phyloP scores from a whole-genome alignment of 352 stramenopile genomes.

The Phytopythium delawarense region DNA sequence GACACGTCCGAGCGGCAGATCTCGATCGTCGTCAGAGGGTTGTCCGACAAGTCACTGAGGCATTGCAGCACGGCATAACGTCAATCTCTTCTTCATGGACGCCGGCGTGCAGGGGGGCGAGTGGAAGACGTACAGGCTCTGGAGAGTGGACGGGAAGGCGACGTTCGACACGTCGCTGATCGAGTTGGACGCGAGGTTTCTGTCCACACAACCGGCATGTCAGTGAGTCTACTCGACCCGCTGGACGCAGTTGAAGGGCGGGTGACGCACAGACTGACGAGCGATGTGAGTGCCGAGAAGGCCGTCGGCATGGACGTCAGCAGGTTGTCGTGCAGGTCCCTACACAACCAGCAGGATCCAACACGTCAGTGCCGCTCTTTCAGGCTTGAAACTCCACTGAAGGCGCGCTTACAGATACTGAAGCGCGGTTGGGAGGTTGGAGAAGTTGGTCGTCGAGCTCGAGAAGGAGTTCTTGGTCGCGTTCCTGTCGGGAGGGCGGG shows the following conservation, averaged over 20 bases:
- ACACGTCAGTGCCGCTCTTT: background rate
- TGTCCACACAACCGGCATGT: slow-evolving; percentile 8
- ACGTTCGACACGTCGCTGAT: slow-evolving; percentile 46
- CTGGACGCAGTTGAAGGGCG: background rate
- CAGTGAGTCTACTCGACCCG: background rate
- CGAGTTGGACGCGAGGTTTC: slow-evolving; percentile 54
- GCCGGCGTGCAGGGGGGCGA: background rate
- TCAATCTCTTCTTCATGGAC: background rate
- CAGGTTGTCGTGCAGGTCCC: slow-evolving; percentile 56
- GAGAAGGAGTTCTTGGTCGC: slow-evolving; percentile 50
- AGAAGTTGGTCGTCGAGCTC: slow-evolving; percentile 42
- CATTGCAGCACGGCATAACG: background rate
- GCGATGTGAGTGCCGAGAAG: slow-evolving; percentile 39
- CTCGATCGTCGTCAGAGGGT: slow-evolving; percentile 42
- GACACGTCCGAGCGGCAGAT: slow-evolving; percentile 41
- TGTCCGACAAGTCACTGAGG: slow-evolving; percentile 29
- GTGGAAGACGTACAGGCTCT: slow-evolving; percentile 23
- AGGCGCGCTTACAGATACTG: slow-evolving; percentile 39
- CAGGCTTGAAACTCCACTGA: background rate
- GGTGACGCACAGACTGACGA: slow-evolving; percentile 47
- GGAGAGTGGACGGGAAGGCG: slow-evolving; percentile 47
- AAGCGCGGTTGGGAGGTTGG: slow-evolving; percentile 34
- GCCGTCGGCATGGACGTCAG: slow-evolving; percentile 40
- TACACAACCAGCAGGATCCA: slow-evolving; percentile 8
- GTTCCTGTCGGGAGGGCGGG: slow-evolving; percentile 19